Evolutionary conservation across 768 basidiomycete genomes (phyloP).

Genomic region (Cyathus striatus): DNA sequence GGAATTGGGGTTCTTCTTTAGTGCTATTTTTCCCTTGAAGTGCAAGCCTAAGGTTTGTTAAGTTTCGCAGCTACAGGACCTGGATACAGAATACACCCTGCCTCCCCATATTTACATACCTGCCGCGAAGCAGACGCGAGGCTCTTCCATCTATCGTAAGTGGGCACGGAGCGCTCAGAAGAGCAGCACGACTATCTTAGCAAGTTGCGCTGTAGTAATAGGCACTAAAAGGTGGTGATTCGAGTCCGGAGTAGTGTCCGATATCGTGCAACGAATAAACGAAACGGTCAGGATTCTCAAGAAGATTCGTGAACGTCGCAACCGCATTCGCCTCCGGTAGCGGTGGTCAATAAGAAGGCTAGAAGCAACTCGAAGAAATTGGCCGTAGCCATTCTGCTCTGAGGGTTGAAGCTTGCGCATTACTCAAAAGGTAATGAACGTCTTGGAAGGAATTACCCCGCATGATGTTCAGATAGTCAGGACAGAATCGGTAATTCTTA

Average conservation of each 20-base stretch:
- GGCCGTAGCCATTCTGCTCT: too few relatives aligned
- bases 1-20: not conserved
- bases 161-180: too few relatives aligned
- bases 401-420: too few relatives aligned
- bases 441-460: too few relatives aligned
- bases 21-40: not conserved
- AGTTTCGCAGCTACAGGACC: not conserved
- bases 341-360: not conserved
- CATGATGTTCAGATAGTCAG: too few relatives aligned
- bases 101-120: too few relatives aligned
- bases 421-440: too few relatives aligned
- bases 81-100: too few relatives aligned
- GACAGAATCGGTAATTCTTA: too few relatives aligned
- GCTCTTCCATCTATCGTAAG: too few relatives aligned
- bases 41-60: not conserved
- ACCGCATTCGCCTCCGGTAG: not conserved
- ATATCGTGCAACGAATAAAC: constrained; percentile 10
- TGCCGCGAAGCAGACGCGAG: too few relatives aligned
- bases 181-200: too few relatives aligned
- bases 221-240: constrained; percentile 8
- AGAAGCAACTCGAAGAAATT: not conserved
- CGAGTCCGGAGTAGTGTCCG: constrained; percentile 10
- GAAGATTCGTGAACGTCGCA: constrained; percentile 5
- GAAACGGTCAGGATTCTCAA: constrained; percentile 8
- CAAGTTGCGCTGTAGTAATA: constrained; percentile 4